Evolutionary conservation across 2,329 filamentous ascomycete genomes (phyloP).

Genomic region (Rutstroemia sp.): DNA sequence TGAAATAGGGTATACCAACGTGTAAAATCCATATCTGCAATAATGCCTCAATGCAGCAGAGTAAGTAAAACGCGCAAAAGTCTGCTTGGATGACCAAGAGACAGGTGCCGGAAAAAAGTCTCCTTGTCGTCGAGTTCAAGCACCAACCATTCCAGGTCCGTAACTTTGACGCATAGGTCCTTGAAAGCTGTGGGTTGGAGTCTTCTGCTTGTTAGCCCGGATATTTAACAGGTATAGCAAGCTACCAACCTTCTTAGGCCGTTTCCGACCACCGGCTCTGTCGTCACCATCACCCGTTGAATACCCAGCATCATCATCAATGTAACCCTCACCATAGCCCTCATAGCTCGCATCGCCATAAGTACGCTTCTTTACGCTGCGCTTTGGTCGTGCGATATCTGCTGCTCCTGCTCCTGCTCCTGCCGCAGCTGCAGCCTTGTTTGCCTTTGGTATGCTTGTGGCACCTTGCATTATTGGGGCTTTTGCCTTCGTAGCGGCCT

Average conservation of each 20-base stretch:
- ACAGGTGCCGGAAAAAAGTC: neutral
- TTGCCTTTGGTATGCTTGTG: neutral
- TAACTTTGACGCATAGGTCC: constrained; percentile 35
- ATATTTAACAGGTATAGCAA: constrained; percentile 13
- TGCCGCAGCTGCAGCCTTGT: neutral
- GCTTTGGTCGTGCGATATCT: constrained; percentile 46
- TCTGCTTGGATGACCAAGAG: neutral
- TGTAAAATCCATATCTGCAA: constrained; percentile 1
- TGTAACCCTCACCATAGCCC: constrained; percentile 65
- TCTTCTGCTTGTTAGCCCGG: constrained; percentile 24
- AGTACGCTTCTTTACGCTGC: constrained; percentile 63
- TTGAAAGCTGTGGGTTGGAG: constrained; percentile 21
- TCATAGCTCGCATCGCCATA: constrained; percentile 70
- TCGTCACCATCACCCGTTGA: constrained; percentile 68
- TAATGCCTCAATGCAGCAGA: constrained; percentile 4
- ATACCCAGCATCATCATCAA: constrained; percentile 61
- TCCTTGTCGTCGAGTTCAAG: constrained; percentile 29
- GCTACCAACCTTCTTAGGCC: constrained; percentile 54
- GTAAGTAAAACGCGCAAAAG: neutral
- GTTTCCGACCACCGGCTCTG: constrained; percentile 45
- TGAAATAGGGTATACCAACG: neutral
- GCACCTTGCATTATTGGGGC: neutral
- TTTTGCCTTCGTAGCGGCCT: constrained; percentile 9
- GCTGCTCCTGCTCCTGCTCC: constrained; percentile 9
- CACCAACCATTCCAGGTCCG: constrained; percentile 51